These are phyloP conservation scores for Peniophora sp. DNA, from an alignment of 1,284 basidiomycete species.

Conservation along the genomic window DNA sequence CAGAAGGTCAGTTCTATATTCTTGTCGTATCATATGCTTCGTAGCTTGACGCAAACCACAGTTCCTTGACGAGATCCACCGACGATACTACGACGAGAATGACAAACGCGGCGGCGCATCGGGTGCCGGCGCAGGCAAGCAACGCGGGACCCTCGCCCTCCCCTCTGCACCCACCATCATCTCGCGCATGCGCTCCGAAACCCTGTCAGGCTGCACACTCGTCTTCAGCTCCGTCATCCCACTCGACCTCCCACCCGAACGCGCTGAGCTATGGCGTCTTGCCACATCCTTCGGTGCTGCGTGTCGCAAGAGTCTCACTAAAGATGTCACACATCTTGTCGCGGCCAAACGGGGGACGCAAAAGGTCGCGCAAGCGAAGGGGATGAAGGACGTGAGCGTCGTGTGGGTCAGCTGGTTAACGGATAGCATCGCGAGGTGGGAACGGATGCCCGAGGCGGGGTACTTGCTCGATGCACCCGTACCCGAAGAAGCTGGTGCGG, in stretches of 20 bases:
- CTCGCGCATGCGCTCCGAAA: slow-evolving; percentile 66
- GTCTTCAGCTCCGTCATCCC: slow-evolving; percentile 94
- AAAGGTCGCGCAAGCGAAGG: slow-evolving; percentile 79
- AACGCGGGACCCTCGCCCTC: slow-evolving; percentile 16
- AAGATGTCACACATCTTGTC: slow-evolving; percentile 84
- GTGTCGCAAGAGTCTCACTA: slow-evolving; percentile 63
- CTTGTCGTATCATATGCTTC: too few relatives aligned
- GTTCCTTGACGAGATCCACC: slow-evolving; percentile 75
- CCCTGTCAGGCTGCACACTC: slow-evolving; percentile 72
- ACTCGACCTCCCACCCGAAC: slow-evolving; percentile 69
- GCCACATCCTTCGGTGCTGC: slow-evolving; percentile 85
- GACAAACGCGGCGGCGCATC: slow-evolving; percentile 34
- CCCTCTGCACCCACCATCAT: slow-evolving; percentile 74
- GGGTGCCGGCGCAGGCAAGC: slow-evolving; percentile 24
- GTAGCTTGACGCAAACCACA: slow-evolving; percentile 24
- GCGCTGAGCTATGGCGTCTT: slow-evolving; percentile 82
- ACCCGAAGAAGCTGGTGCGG: slow-evolving; percentile 9
- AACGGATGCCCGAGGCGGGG: slow-evolving; percentile 58
- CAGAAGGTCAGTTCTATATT: too few relatives aligned
- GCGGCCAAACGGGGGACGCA: slow-evolving; percentile 86
- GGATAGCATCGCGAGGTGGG: slow-evolving; percentile 80
- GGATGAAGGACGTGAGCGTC: slow-evolving; percentile 64
- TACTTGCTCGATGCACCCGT: slow-evolving; percentile 58
- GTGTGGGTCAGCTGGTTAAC: slow-evolving; percentile 89
- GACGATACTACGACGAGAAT: slow-evolving; percentile 65